A percentile compares a stretch with the other conserved stretches of the same genome.
Conservation (phyloP, 208 protist species). For the Porcisia hertigi region DNA sequence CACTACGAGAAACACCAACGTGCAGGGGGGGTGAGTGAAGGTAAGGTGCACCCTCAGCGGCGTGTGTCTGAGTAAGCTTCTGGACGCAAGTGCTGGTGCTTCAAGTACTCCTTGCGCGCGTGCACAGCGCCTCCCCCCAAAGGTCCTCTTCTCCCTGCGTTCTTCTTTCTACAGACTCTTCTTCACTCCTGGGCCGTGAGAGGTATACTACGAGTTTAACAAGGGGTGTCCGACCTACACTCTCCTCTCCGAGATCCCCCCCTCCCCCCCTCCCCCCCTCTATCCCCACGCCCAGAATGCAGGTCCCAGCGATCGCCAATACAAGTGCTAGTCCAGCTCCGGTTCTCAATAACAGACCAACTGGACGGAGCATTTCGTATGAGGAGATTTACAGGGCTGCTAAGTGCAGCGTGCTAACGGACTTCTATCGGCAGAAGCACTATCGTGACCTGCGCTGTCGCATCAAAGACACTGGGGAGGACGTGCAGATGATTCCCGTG, state of each 20-base stretch:
- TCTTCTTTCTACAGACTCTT: background rate
- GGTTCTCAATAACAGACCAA: constrained; percentile 42
- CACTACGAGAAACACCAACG: too few species aligned
- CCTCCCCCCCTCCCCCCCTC: background rate
- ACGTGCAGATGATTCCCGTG: constrained; percentile 59
- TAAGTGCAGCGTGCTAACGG: constrained; percentile 49
- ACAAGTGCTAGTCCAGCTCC: constrained; percentile 52
- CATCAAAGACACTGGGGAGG: constrained; percentile 32
- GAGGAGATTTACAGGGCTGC: constrained; percentile 59
- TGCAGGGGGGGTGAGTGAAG: background rate
- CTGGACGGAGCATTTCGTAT: constrained; percentile 42
- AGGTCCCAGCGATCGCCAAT: constrained; percentile 43
- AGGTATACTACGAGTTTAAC: background rate
- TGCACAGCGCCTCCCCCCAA: background rate
- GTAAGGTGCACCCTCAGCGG: background rate
- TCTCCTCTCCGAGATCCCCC: background rate
- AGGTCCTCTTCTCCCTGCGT: background rate
- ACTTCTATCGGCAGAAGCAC: constrained; percentile 58
- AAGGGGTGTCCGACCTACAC: background rate
- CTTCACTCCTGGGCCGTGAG: background rate
- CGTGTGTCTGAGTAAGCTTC: background rate
- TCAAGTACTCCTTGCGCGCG: background rate
- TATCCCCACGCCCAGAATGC: constrained; percentile 26
- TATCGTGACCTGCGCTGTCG: constrained; percentile 31
- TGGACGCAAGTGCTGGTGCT: background rate